Evolutionary conservation across 805 yeast genomes (phyloP).

Genomic region (Candida berthetii): DNA sequence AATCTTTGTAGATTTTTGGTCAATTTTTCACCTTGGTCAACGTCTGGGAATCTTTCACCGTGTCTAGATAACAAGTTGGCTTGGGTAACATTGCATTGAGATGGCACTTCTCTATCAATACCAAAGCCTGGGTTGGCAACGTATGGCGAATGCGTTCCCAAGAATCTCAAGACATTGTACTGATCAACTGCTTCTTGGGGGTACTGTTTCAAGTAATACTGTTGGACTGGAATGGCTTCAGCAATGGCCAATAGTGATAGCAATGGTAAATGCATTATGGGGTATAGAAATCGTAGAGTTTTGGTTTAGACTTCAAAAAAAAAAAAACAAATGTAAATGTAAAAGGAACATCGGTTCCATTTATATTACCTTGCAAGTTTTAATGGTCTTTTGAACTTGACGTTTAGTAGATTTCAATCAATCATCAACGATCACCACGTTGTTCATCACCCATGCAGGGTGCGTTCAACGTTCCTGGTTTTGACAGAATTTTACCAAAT

Average conservation of each 20-base stretch:
- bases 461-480: too few relatives aligned
- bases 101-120: slow-evolving; percentile 40
- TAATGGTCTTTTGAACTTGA: too few relatives aligned
- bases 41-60: slow-evolving; percentile 71
- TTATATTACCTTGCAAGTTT: too few relatives aligned
- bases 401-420: too few relatives aligned
- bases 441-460: too few relatives aligned
- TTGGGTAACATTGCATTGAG: slow-evolving; percentile 50
- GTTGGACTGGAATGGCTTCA: background rate
- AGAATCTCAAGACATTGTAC: slow-evolving; percentile 28
- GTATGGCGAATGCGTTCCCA: slow-evolving; percentile 55
- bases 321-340: too few relatives aligned
- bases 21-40: slow-evolving; percentile 23
- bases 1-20: slow-evolving; percentile 24
- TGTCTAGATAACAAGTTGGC: slow-evolving; percentile 71
- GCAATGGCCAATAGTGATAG: background rate
- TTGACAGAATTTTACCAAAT: too few relatives aligned
- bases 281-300: too few relatives aligned
- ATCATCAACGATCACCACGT: too few relatives aligned
- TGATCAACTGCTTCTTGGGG: slow-evolving; percentile 12
- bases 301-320: too few relatives aligned
- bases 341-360: too few relatives aligned
- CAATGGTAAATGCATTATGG: background rate
- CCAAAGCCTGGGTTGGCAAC: slow-evolving; percentile 47
- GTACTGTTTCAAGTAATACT: background rate